A percentile compares a stretch with the other conserved stretches of the same genome.
These are phyloP conservation scores for Gracilaria gracilis DNA, from an alignment of 23 red algal species.

Conservation along the genomic window DNA sequence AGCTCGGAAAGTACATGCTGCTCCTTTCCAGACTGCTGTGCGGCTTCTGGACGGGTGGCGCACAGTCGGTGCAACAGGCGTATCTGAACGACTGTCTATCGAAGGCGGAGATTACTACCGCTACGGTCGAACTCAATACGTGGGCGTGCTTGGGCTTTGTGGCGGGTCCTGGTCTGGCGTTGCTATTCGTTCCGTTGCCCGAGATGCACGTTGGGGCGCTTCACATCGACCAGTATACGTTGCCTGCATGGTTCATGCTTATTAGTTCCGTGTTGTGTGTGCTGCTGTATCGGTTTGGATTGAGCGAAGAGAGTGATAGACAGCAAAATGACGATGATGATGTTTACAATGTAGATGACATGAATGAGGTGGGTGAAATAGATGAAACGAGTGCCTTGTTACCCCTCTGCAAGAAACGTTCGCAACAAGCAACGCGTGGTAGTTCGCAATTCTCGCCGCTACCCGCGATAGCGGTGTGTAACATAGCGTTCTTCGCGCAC, in stretches of 20 bases:
- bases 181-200: slow-evolving; percentile 18
- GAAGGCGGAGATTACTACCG: background rate
- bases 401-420: background rate
- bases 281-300: slow-evolving; percentile 22
- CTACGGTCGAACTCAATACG: slow-evolving; percentile 44
- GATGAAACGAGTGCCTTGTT: background rate
- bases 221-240: slow-evolving; percentile 46
- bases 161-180: slow-evolving; percentile 32
- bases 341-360: background rate
- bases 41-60: slow-evolving; percentile 67
- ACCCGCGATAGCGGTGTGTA: slow-evolving; percentile 28
- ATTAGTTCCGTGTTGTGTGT: slow-evolving; percentile 21
- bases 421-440: background rate
- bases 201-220: background rate
- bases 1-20: background rate
- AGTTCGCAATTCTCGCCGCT: background rate
- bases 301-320: background rate
- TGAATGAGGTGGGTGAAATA: background rate
- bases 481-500: slow-evolving; percentile 66
- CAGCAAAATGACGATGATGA: background rate
- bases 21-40: slow-evolving; percentile 22
- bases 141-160: slow-evolving; percentile 64
- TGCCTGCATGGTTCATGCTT: slow-evolving; percentile 58
- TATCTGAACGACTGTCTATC: slow-evolving; percentile 16
- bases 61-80: slow-evolving; percentile 66